These are phyloP conservation scores for Forsythia suspensa DNA, from an alignment of 257 asterid species.

Conservation along the genomic window DNA sequence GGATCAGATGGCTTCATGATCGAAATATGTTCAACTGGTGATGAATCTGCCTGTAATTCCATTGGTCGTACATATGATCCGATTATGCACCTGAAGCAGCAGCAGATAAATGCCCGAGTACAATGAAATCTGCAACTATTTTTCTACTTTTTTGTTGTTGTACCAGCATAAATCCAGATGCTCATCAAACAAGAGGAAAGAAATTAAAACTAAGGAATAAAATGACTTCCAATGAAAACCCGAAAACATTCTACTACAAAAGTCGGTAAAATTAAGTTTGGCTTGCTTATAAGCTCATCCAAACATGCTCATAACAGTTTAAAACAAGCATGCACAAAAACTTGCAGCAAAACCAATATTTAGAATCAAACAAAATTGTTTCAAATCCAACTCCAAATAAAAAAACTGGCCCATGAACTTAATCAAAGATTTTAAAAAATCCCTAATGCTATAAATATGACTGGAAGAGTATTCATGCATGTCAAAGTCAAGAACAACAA, in stretches of 20 bases:
- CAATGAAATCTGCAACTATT: neutral
- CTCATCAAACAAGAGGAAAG: no score
- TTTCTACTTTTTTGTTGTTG: no score
- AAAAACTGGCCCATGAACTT: neutral
- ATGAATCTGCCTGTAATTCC: neutral
- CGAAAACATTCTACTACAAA: no score
- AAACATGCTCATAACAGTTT: neutral
- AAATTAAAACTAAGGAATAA: no score
- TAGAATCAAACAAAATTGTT: conserved; percentile 7
- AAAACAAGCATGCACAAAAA: neutral
- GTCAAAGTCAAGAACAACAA: conserved; percentile 26
- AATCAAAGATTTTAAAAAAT: neutral
- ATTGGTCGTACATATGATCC: neutral
- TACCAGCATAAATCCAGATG: no score
- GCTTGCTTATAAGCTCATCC: neutral
- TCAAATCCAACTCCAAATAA: neutral
- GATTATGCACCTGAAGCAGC: neutral
- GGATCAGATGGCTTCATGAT: neutral
- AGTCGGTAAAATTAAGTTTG: no score
- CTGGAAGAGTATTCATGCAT: conserved; percentile 27
- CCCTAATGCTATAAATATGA: neutral
- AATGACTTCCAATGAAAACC: no score
- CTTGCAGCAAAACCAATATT: neutral
- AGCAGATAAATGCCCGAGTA: neutral
- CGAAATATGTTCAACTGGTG: neutral